A percentile compares a stretch with the other conserved stretches of the same genome.
These are phyloP conservation scores for Rhodotorula sp. DNA, from an alignment of 1,284 basidiomycete genomes.

Conservation along the genomic window DNA sequence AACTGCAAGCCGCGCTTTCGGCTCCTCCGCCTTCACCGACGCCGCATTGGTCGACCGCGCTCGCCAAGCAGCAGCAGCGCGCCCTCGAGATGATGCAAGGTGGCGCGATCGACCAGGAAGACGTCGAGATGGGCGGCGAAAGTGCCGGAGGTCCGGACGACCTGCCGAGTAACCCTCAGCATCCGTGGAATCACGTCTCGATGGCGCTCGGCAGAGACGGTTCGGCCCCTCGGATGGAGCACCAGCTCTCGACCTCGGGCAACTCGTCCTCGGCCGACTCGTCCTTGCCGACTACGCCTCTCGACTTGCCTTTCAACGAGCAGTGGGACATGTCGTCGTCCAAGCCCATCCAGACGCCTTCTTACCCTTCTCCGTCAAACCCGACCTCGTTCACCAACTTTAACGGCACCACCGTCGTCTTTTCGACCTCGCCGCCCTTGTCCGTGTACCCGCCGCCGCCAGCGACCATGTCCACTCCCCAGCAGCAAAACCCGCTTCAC, in stretches of 20 bases:
- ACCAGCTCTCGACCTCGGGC: constrained; percentile 11
- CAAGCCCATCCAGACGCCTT: neutral
- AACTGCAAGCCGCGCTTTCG: neutral
- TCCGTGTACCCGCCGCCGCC: constrained; percentile 21
- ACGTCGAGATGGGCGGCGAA: constrained; percentile 25
- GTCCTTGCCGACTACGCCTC: constrained; percentile 21
- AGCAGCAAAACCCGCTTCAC: neutral
- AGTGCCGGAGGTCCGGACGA: neutral
- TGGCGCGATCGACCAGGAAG: constrained; percentile 17
- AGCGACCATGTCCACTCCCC: neutral
- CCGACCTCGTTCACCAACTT: constrained; percentile 28
- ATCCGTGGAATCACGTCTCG: constrained; percentile 19
- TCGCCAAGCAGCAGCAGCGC: constrained; percentile 24
- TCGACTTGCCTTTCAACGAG: constrained; percentile 24
- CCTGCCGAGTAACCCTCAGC: constrained; percentile 12
- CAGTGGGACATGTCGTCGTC: constrained; percentile 2
- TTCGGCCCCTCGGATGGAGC: constrained; percentile 9
- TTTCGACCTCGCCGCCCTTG: constrained; percentile 22
- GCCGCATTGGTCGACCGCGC: constrained; percentile 7
- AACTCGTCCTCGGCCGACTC: constrained; percentile 10
- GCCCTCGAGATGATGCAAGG: constrained; percentile 16
- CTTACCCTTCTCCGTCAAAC: constrained; percentile 12
- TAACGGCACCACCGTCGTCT: constrained; percentile 23
- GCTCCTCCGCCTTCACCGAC: constrained; percentile 13
- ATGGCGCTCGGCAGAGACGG: too few relatives aligned